Evolutionary conservation across 495 filamentous ascomycete species (phyloP), one percentile per base, ranked within the genome.

Genomic region (Lophium mytilinum): DNA sequence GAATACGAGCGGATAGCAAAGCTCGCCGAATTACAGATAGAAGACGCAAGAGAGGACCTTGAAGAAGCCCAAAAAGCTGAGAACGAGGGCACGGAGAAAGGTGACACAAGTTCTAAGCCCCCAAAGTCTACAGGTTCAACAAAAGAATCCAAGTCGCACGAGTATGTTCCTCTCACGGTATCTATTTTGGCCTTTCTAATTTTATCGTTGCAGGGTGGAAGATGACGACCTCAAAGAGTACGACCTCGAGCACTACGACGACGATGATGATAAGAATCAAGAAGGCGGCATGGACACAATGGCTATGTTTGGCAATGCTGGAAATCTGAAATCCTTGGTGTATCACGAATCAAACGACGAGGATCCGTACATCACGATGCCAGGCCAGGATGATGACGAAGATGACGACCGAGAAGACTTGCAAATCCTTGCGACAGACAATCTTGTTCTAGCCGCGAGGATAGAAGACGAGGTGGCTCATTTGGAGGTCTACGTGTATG

Each of bases 391-490:
- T 37, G 87, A 91, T 2, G 84, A 87, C 19, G 24, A 30, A 30
- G 83, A 90, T 18, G 89, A 95, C 46, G 93, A 98, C 47, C 81
- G 90, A 51, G 92, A 96, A 73, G 93, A 97, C 66, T 77, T 97
- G 15, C 90, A 99, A 71, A 88, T 99, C 56, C 72, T 97, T 53
- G 83, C 86, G 2, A 90, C 87, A 19, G 93, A 99, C 70, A 99
- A 96, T 67, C 74, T 99, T 55, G 71, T 99, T 19, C 75, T 99
- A 48, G 86, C 90, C 14, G 90, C 89, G 60, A 92, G 94, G 76
- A 80, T 96, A 17, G 93, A 99, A 71, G 93, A 99, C 61, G 93
- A 97, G 63, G 86, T 99, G 24, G 90, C 93, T 24, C 91, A 96
- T 73, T 79, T 99, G 17, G 94, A 97, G 68, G 84, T 96, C 43